Percentiles rank a stretch among this genome's conserved stretches.
Conservation (phyloP, 1,139 yeast species). For the Eremothecium sinecaudum region DNA sequence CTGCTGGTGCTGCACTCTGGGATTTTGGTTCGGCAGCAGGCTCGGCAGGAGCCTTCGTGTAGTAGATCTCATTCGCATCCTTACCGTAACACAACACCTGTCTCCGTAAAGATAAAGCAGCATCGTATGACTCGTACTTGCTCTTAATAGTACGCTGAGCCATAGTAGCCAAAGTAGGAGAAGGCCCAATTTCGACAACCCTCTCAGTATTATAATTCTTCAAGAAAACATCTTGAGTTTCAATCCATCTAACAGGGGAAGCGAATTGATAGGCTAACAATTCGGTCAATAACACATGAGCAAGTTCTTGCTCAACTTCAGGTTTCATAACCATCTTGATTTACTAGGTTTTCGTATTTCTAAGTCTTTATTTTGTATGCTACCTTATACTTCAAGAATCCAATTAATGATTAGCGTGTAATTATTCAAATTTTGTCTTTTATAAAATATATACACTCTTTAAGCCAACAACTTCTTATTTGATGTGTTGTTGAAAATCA, state of each 20-base stretch:
- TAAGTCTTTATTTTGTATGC: too few relatives aligned
- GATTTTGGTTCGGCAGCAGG: constrained; percentile 34
- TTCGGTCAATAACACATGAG: constrained; percentile 90
- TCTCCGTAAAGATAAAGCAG: constrained; percentile 93
- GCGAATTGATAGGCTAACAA: constrained; percentile 97
- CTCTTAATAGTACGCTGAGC: constrained; percentile 94
- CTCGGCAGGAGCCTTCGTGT: constrained; percentile 67
- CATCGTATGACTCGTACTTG: constrained; percentile 94
- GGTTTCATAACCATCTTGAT: constrained; percentile 68
- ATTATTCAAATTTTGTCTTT: too few relatives aligned
- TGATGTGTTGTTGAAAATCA: too few relatives aligned
- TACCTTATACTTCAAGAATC: too few relatives aligned
- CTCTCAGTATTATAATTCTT: constrained; percentile 93
- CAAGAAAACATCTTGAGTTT: constrained; percentile 94
- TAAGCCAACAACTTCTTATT: too few relatives aligned
- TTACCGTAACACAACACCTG: constrained; percentile 92
- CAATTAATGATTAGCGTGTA: too few relatives aligned
- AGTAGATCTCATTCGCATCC: constrained; percentile 92
- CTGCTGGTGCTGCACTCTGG: constrained; percentile 32
- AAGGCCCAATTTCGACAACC: constrained; percentile 96
- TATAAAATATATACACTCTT: too few relatives aligned
- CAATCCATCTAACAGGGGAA: constrained; percentile 99
- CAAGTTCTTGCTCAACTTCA: constrained; percentile 94
- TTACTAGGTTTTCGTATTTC: too few relatives aligned
- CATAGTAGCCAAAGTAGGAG: constrained; percentile 98